Base-by-base conservation (phyloP, 331 rosid genomes). In the Malus hybrid region DNA sequence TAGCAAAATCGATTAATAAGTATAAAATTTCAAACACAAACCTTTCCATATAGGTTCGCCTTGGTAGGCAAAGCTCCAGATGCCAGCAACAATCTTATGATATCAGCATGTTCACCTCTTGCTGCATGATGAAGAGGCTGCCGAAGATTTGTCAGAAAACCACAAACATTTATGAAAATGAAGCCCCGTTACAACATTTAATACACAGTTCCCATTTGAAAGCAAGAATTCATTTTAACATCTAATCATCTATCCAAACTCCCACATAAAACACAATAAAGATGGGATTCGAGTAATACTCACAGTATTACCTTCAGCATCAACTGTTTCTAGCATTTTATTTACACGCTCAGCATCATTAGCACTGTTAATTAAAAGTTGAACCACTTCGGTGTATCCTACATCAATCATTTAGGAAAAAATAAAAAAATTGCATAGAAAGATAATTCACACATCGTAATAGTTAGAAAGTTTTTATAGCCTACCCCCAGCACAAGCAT, bases 81-180 rank as follows among this genome's bases (percentile, higher is more conserved):
- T 70, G 88, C 81, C 59, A 91, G 76, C 80, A 91, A 79, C 78
- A 85, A 50, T 68, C 89, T 81, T 81, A 90, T 66, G 50, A 90
- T 78, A 73, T 80, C 88, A 46, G 82, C 84, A 82, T 93, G 98
- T 79, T 91, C 93, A 33, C 96, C 93, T 83, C 96, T 86, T 31
- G 96, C 96, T 0, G 98, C 97, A 69, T 94, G 97, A 78, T 92
- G 97, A 76, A 94, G 96, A 79, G 96, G 99, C 99, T 90, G 85
- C 44, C 1, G 44, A 39, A 39, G 44, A 39, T 0, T 39, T 39
- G 11, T 36, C 44, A 8, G 3, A 8, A 39, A 8, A 39, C 44
- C 44, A 39, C 44, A 39, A 39, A 39, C 44, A 39, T 36, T 8
- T 36, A 8, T 8, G 11, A 36, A 36, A 39, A 39, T 39, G 1